A percentile compares a stretch with the other conserved stretches of the same genome.
Evolutionary conservation across 208 protist genomes (phyloP).

Genomic region (Crithidia thermophila): DNA sequence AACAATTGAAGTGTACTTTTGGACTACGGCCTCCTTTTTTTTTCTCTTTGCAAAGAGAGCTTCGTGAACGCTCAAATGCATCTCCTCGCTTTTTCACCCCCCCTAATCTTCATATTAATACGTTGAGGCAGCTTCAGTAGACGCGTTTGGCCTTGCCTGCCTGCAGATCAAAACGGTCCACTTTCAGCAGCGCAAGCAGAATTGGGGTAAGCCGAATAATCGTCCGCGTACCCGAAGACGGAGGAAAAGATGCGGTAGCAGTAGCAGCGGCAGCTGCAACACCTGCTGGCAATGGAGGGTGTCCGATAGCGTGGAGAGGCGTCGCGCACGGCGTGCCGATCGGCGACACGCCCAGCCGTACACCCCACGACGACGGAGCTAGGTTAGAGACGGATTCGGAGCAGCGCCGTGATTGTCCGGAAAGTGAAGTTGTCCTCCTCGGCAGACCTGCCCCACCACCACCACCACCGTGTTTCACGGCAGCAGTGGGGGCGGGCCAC

Average conservation of each 20-base stretch:
- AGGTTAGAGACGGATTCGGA: neutral
- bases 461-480: too few species aligned
- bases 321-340: constrained; percentile 7
- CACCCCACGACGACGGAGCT: neutral
- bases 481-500: neutral
- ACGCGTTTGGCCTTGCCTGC: constrained; percentile 16
- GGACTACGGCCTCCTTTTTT: too few species aligned
- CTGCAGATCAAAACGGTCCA: constrained; percentile 19
- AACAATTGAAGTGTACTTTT: too few species aligned
- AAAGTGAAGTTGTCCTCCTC: too few species aligned
- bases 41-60: too few species aligned
- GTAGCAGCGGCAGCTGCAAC: neutral
- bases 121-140: neutral
- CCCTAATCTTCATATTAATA: too few species aligned
- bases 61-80: too few species aligned
- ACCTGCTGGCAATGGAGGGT: neutral
- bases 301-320: neutral
- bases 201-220: constrained; percentile 11
- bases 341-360: constrained; percentile 13
- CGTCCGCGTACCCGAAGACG: neutral
- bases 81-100: neutral
- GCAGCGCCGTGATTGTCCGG: neutral
- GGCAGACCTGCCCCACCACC: too few species aligned
- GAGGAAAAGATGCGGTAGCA: too few species aligned
- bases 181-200: constrained; percentile 16